Evolutionary conservation across 2,329 filamentous ascomycete genomes (phyloP).

Genomic region (Alternaria atra): DNA sequence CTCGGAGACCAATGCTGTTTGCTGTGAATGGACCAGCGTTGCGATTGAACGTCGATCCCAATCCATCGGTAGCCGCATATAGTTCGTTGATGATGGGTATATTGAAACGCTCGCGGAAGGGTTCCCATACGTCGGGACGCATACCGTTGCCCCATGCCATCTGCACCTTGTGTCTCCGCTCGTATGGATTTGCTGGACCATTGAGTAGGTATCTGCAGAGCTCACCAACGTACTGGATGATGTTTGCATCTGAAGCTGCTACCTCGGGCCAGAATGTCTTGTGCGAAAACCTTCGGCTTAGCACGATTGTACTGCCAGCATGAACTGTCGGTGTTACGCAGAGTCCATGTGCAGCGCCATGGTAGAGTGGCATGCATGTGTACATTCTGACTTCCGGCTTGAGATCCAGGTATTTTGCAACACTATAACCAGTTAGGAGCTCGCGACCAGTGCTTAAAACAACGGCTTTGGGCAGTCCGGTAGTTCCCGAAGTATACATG

Average conservation of each 20-base stretch:
- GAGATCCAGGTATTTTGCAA: conserved; percentile 38
- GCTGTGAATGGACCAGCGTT: conserved; percentile 48
- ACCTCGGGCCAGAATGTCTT: conserved; percentile 52
- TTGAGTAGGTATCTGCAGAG: conserved; percentile 50
- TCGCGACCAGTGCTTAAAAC: conserved; percentile 39
- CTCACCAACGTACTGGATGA: conserved; percentile 52
- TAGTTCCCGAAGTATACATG: conserved; percentile 51
- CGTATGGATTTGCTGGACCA: conserved; percentile 41
- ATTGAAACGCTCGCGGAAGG: conserved; percentile 51
- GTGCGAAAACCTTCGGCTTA: conserved; percentile 46
- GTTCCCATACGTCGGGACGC: conserved; percentile 54
- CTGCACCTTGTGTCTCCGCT: conserved; percentile 44
- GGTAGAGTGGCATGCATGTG: conserved; percentile 52
- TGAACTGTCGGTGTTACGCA: conserved; percentile 42
- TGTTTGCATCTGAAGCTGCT: conserved; percentile 37
- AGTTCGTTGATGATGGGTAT: conserved; percentile 53
- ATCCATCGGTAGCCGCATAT: conserved; percentile 52
- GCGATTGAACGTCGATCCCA: conserved; percentile 44
- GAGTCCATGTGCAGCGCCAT: conserved; percentile 45
- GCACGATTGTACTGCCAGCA: conserved; percentile 43
- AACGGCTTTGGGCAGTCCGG: conserved; percentile 48
- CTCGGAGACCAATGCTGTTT: conserved; percentile 46
- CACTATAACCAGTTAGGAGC: conserved; percentile 33
- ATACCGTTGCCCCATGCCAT: conserved; percentile 55
- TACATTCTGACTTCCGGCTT: conserved; percentile 44